These are phyloP conservation scores for Geranium brycei DNA, from an alignment of 345 rosid species.

Conservation along the genomic window DNA sequence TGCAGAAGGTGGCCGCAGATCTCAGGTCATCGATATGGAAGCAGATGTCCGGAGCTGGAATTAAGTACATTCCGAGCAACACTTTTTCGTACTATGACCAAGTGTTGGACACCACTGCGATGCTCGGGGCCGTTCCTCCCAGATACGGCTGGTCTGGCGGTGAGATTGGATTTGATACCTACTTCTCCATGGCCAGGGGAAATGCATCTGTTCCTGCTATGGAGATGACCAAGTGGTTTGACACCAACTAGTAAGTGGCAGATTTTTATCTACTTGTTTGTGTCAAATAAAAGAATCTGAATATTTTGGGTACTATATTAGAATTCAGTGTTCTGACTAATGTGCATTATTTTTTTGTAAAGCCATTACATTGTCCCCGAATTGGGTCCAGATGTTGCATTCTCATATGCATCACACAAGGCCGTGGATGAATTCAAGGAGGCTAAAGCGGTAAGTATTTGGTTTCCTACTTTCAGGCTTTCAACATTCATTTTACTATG, in stretches of 20 bases:
- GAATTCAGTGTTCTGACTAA: too few relatives aligned
- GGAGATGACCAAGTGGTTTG: constrained; percentile 99
- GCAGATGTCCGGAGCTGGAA: constrained; percentile 77
- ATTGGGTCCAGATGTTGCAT: constrained; percentile 81
- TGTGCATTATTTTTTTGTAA: constrained; percentile 9
- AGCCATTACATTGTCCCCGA: constrained; percentile 97
- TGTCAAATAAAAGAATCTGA: too few relatives aligned
- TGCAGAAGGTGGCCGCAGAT: constrained; percentile 78
- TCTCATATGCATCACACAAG: constrained; percentile 93
- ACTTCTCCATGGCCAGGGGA: constrained; percentile 98
- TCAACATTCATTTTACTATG: too few relatives aligned
- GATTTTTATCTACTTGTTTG: background rate
- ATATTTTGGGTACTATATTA: too few relatives aligned
- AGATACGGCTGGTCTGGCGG: constrained; percentile 75
- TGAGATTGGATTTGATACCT: constrained; percentile 70
- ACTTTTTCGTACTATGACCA: constrained; percentile 88
- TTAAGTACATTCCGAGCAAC: constrained; percentile 91
- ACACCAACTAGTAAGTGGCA: constrained; percentile 93
- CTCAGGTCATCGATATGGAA: constrained; percentile 88
- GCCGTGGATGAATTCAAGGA: constrained; percentile 88
- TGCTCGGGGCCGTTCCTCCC: constrained; percentile 94
- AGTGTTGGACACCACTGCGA: constrained; percentile 78
- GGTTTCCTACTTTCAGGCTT: too few relatives aligned
- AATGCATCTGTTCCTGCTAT: constrained; percentile 93
- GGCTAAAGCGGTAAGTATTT: constrained; percentile 67